Percentiles rank a stretch among this genome's conserved stretches.
Evolutionary conservation across 1,284 basidiomycete species (phyloP).

Genomic region (Agaricales sp.): DNA sequence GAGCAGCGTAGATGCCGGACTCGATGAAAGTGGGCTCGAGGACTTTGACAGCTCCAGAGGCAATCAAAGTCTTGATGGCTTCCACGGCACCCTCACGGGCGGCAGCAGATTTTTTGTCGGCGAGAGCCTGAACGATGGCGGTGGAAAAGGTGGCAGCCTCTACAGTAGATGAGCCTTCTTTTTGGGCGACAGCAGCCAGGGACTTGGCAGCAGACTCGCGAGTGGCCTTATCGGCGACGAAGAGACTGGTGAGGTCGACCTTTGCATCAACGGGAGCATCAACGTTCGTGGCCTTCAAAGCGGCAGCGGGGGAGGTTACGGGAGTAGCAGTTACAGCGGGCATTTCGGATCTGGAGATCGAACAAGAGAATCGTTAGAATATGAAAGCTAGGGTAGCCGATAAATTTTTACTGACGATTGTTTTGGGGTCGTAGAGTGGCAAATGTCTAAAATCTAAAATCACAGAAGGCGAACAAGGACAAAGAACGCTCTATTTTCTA

Average conservation of each 20-base stretch:
- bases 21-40: conserved; percentile 87
- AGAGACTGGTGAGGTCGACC: conserved; percentile 57
- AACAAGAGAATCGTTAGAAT: not conserved
- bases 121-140: conserved; percentile 77
- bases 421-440: conserved; percentile 4
- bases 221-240: conserved; percentile 63
- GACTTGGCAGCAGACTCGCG: conserved; percentile 63
- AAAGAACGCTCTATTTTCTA: conserved; percentile 45
- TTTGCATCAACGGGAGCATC: conserved; percentile 37
- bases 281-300: conserved; percentile 51
- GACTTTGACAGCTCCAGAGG: conserved; percentile 72
- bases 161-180: conserved; percentile 81
- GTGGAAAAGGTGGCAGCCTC: conserved; percentile 69
- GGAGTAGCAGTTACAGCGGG: conserved; percentile 59
- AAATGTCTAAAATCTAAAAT: conserved; percentile 17
- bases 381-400: too few relatives aligned
- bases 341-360: conserved; percentile 43
- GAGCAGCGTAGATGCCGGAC: conserved; percentile 75
- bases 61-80: conserved; percentile 65
- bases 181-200: conserved; percentile 69
- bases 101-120: conserved; percentile 85
- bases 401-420: not conserved
- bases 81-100: conserved; percentile 78
- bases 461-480: conserved; percentile 34
- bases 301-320: conserved; percentile 42